A percentile compares a stretch with the other conserved stretches of the same genome.
Evolutionary conservation across 345 rosid genomes (phyloP).

Genomic region (Pistacia vera): DNA sequence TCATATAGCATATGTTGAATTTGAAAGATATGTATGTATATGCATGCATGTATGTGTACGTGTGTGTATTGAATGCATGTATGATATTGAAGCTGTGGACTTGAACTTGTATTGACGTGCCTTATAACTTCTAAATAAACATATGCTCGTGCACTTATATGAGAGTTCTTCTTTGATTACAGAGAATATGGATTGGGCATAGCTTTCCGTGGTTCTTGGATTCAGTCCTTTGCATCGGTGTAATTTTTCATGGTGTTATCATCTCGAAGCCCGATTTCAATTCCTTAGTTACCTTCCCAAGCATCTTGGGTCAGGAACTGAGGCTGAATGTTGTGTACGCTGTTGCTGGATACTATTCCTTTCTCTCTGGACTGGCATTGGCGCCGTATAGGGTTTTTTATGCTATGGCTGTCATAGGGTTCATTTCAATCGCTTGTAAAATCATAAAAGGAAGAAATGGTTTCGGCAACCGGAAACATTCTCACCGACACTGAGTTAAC

Average conservation of each 20-base stretch:
- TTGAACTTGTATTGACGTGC: neutral
- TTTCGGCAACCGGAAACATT: constrained; percentile 64
- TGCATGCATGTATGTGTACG: too few relatives aligned
- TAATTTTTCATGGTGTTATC: constrained; percentile 67
- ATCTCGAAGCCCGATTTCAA: constrained; percentile 63
- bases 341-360: constrained; percentile 70
- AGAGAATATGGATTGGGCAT: constrained; percentile 83
- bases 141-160: too few relatives aligned
- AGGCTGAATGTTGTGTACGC: constrained; percentile 54
- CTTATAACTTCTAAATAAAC: neutral
- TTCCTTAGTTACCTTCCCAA: constrained; percentile 49
- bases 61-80: neutral
- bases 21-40: neutral
- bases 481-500: constrained; percentile 65
- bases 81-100: neutral
- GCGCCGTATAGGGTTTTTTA: constrained; percentile 80
- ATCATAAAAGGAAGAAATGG: constrained; percentile 52
- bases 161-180: constrained; percentile 27
- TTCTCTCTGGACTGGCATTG: constrained; percentile 72
- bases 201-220: constrained; percentile 84
- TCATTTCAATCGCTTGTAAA: constrained; percentile 48
- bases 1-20: neutral
- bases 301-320: constrained; percentile 44
- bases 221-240: constrained; percentile 67
- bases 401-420: constrained; percentile 74